A percentile compares a stretch with the other conserved stretches of the same genome.
phyloP scores from a whole-genome alignment of 805 yeast genomes.

The Kodamaea leandrae region DNA sequence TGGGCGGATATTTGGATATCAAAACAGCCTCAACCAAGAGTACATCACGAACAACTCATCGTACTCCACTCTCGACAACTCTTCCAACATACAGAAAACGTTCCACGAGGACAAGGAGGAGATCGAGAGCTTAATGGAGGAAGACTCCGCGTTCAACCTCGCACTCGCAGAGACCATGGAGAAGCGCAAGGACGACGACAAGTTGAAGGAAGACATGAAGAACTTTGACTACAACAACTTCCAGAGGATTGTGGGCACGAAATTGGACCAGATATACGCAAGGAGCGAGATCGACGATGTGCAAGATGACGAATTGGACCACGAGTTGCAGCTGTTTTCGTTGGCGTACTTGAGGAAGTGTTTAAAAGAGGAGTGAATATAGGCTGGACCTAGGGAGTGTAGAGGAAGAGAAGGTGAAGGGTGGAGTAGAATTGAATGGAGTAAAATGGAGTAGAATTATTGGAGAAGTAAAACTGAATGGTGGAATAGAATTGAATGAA shows the following conservation, averaged over 20 bases:
- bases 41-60: conserved; percentile 41
- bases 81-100: conserved; percentile 35
- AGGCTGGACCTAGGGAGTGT: too few relatives aligned
- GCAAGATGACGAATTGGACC: conserved; percentile 17
- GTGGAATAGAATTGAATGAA: too few relatives aligned
- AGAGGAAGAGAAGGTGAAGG: background rate
- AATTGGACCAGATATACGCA: conserved; percentile 22
- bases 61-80: conserved; percentile 37
- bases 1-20: conserved; percentile 38
- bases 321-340: conserved; percentile 26
- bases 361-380: conserved; percentile 22
- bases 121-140: conserved; percentile 29
- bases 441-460: background rate
- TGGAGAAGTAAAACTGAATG: too few relatives aligned
- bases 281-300: conserved; percentile 6
- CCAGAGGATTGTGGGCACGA: conserved; percentile 20
- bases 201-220: conserved; percentile 2
- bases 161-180: conserved; percentile 25
- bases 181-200: conserved; percentile 13
- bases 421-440: background rate
- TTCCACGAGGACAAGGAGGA: conserved; percentile 44
- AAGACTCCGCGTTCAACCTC: conserved; percentile 29
- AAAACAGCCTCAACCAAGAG: conserved; percentile 37
- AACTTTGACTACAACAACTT: conserved; percentile 29
- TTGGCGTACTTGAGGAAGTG: conserved; percentile 29